phyloP scores from a whole-genome alignment of 257 asterid genomes.

The Rauvolfia tetraphylla region DNA sequence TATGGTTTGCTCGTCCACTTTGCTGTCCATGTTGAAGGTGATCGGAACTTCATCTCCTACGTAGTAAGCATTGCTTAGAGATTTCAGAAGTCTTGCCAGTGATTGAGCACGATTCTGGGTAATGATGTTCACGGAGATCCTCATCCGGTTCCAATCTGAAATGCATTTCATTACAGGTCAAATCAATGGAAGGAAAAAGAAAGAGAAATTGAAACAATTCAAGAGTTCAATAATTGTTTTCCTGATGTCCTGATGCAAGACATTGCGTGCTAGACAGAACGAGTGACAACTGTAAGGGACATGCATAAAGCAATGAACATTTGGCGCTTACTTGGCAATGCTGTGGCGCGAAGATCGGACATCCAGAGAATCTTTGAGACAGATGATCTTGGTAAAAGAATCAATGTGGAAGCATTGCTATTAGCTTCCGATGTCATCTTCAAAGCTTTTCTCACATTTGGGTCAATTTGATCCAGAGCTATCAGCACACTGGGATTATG shows the following conservation, averaged over 20 bases:
- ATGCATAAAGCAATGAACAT: background rate
- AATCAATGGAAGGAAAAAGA: background rate
- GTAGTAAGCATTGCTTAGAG: conserved; percentile 70
- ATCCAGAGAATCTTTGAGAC: conserved; percentile 80
- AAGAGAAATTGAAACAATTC: background rate
- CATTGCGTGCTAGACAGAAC: too few relatives aligned
- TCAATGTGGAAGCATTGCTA: conserved; percentile 39
- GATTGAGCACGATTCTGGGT: conserved; percentile 75
- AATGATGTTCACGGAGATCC: conserved; percentile 67
- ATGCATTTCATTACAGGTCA: background rate
- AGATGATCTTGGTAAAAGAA: conserved; percentile 61
- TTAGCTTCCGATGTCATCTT: conserved; percentile 63
- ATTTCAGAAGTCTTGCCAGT: conserved; percentile 65
- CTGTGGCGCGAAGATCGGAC: conserved; percentile 84
- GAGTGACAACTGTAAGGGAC: background rate
- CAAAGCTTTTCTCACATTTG: conserved; percentile 69
- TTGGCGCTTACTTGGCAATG: conserved; percentile 64
- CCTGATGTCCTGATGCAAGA: background rate
- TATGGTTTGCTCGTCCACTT: conserved; percentile 71
- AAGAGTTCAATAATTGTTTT: too few relatives aligned
- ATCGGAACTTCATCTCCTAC: conserved; percentile 72
- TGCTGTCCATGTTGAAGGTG: conserved; percentile 89
- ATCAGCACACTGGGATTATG: conserved; percentile 86
- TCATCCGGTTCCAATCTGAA: conserved; percentile 90
- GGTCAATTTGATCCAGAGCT: conserved; percentile 52